phyloP scores from a whole-genome alignment of 2,329 filamentous ascomycete genomes.

The Pleoardoris graminearum region DNA sequence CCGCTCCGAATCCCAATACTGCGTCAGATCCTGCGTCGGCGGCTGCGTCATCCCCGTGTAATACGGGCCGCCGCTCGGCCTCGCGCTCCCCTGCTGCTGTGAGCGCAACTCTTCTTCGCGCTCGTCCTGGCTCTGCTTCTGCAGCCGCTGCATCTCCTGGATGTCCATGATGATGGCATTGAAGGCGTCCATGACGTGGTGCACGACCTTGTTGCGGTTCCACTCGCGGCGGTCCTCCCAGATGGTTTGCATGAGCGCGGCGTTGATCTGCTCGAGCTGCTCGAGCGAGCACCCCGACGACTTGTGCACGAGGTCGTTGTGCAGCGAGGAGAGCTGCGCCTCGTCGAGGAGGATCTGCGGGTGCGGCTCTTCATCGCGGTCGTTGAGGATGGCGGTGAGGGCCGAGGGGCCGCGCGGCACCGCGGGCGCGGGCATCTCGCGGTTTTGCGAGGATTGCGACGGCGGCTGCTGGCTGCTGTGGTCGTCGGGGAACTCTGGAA shows the following conservation, averaged over 20 bases:
- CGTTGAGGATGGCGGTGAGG: conserved; percentile 50
- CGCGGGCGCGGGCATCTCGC: conserved; percentile 42
- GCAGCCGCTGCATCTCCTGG: conserved; percentile 54
- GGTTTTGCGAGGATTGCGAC: conserved; percentile 42
- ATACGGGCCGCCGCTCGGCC: not conserved
- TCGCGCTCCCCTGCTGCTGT: not conserved
- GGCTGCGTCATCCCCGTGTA: not conserved
- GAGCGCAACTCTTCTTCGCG: conserved; percentile 14
- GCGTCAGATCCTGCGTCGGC: conserved; percentile 10
- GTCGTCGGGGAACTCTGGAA: conserved; percentile 35
- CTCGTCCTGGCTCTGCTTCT: conserved; percentile 47
- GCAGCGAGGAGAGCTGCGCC: conserved; percentile 59
- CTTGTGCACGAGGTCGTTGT: conserved; percentile 64
- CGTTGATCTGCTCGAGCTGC: conserved; percentile 91
- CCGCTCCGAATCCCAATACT: conserved; percentile 9
- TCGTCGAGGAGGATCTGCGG: conserved; percentile 53
- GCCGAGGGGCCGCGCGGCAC: conserved; percentile 40
- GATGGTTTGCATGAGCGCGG: conserved; percentile 85
- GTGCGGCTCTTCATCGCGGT: conserved; percentile 29
- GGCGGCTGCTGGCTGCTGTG: conserved; percentile 43
- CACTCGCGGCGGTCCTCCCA: conserved; percentile 80
- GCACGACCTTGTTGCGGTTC: conserved; percentile 76
- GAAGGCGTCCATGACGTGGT: conserved; percentile 68
- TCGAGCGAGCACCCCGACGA: conserved; percentile 85
- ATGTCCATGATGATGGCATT: conserved; percentile 75